Conservation (phyloP, 1,139 yeast genomes). For the Blastobotrys persicus region DNA sequence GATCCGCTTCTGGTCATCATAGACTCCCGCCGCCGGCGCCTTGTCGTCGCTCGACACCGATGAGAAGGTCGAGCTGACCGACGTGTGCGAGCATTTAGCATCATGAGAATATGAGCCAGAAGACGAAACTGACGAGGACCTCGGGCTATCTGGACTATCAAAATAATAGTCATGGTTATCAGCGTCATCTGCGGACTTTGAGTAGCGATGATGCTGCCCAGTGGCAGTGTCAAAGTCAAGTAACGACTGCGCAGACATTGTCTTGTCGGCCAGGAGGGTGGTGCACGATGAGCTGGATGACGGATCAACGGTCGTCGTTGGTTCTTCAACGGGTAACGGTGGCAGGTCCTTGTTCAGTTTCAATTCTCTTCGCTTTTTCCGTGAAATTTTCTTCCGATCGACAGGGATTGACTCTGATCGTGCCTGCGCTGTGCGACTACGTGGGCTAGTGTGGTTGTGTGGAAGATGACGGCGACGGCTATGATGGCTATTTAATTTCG, state of each 20-base stretch:
- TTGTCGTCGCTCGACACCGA: not conserved
- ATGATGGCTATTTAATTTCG: not conserved
- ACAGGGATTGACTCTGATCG: not conserved
- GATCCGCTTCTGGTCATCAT: slow-evolving; percentile 26
- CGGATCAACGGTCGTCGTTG: not conserved
- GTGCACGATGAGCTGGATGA: not conserved
- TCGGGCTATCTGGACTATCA: not conserved
- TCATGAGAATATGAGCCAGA: not conserved
- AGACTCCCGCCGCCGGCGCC: not conserved
- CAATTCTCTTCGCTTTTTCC: slow-evolving; percentile 5
- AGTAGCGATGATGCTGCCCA: not conserved
- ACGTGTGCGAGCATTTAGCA: not conserved
- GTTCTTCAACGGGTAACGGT: slow-evolving; percentile 8
- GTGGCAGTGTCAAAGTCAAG: not conserved
- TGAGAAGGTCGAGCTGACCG: not conserved
- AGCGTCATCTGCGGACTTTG: not conserved
- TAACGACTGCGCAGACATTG: not conserved
- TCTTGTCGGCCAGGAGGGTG: not conserved
- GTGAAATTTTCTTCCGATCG: slow-evolving; percentile 3
- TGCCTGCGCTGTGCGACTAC: not conserved
- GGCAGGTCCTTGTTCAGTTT: slow-evolving; percentile 13
- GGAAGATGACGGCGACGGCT: not conserved
- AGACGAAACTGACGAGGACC: slow-evolving; percentile 2
- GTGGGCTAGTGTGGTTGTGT: not conserved
- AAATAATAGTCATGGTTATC: not conserved